Evolutionary conservation across 106 monocot species (phyloP).

Genomic region (Alisma plantagoaquatica): DNA sequence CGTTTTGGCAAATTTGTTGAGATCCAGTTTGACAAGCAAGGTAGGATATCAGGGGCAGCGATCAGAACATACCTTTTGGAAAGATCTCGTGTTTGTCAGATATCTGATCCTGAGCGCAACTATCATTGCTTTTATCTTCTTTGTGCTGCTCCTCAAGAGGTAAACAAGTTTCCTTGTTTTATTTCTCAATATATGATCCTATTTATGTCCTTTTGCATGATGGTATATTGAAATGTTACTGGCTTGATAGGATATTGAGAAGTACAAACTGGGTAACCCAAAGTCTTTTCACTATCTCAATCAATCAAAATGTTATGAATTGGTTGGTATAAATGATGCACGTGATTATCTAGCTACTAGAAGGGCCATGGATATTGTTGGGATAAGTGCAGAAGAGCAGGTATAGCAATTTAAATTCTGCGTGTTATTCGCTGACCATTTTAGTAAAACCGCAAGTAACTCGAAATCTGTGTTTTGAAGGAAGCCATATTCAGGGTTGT

Average conservation of each 20-base stretch:
- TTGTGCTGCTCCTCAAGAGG: slow-evolving; percentile 70
- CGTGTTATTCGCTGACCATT: neutral
- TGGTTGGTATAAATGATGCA: slow-evolving; percentile 68
- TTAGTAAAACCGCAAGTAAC: neutral
- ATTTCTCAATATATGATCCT: neutral
- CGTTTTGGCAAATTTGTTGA: slow-evolving; percentile 88
- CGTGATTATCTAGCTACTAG: slow-evolving; percentile 67
- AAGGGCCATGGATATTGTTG: slow-evolving; percentile 82
- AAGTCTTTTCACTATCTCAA: slow-evolving; percentile 77
- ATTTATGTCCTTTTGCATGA: neutral
- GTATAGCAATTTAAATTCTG: slow-evolving; percentile 11
- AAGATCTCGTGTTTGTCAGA: slow-evolving; percentile 71
- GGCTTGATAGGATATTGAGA: slow-evolving; percentile 40
- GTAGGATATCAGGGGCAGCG: slow-evolving; percentile 80
- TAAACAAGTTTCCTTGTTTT: slow-evolving; percentile 1
- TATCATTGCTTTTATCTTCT: slow-evolving; percentile 86
- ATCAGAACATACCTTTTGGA: slow-evolving; percentile 83
- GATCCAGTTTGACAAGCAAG: slow-evolving; percentile 74
- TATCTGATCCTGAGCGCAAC: slow-evolving; percentile 75
- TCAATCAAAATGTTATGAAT: slow-evolving; percentile 71
- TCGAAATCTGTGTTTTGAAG: slow-evolving; percentile 18
- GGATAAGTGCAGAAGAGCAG: slow-evolving; percentile 62
- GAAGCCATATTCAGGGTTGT: slow-evolving; percentile 99
- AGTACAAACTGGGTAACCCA: slow-evolving; percentile 58
- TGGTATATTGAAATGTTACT: neutral